A percentile compares a stretch with the other conserved stretches of the same genome.
phyloP scores from a whole-genome alignment of 2,329 filamentous ascomycete species.

The Malbranchea cinnamomea region DNA sequence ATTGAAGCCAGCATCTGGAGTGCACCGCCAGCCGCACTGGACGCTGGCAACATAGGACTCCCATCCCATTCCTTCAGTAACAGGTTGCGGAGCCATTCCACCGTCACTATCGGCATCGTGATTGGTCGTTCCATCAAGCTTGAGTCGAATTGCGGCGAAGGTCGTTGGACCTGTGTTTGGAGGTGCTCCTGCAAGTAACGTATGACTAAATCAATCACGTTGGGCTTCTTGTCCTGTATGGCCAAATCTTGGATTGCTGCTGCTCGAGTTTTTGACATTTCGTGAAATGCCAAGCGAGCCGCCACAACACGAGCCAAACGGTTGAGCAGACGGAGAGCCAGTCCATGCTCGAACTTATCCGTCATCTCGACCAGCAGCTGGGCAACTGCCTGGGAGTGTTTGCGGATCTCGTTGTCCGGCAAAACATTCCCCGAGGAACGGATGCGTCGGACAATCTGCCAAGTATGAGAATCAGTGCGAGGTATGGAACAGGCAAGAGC shows the following conservation, averaged over 20 bases:
- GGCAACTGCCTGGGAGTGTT: constrained; percentile 16
- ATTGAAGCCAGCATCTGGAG: constrained; percentile 58
- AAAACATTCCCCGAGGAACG: constrained; percentile 25
- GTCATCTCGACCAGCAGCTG: constrained; percentile 19
- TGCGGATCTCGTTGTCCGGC: constrained; percentile 23
- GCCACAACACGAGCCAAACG: constrained; percentile 35
- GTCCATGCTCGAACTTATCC: constrained; percentile 37
- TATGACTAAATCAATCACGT: constrained; percentile 22
- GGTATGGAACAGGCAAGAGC: constrained; percentile 25
- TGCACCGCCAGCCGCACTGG: constrained; percentile 61
- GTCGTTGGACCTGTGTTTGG: no score
- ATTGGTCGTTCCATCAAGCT: constrained; percentile 13
- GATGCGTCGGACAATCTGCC: constrained; percentile 29
- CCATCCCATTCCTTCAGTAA: constrained; percentile 73
- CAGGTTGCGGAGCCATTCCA: constrained; percentile 43
- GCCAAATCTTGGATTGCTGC: constrained; percentile 16
- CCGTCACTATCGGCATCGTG: constrained; percentile 20
- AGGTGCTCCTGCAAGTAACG: constrained; percentile 18
- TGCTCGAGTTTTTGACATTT: constrained; percentile 28
- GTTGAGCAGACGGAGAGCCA: constrained; percentile 35
- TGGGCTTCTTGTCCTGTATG: constrained; percentile 16
- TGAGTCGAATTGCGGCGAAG: no score
- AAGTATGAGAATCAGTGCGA: constrained; percentile 21
- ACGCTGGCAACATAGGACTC: constrained; percentile 51
- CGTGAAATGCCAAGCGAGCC: constrained; percentile 34